Conservation (phyloP, 352 stramenopile species). For the Pythium aristosporum region DNA sequence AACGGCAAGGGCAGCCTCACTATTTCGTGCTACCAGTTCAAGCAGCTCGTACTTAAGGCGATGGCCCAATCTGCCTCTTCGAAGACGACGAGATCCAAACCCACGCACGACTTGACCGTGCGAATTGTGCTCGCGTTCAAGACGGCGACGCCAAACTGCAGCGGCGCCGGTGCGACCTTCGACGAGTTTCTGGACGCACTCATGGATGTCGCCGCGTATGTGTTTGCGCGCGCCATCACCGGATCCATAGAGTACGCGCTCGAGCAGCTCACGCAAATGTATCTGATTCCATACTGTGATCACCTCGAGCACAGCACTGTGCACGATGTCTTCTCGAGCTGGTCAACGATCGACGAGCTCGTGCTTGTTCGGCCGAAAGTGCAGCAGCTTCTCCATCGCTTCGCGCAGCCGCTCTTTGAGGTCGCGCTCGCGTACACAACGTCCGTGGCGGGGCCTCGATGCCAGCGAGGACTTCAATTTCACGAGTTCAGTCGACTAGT, state of each 20-base stretch:
- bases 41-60: conserved; percentile 47
- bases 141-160: conserved; percentile 25
- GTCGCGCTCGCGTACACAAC: conserved; percentile 49
- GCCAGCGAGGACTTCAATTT: conserved; percentile 40
- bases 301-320: conserved; percentile 11
- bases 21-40: conserved; percentile 71
- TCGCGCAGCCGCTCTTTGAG: conserved; percentile 40
- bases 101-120: conserved; percentile 41
- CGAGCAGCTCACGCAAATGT: conserved; percentile 33
- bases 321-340: conserved; percentile 25
- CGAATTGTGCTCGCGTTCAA: conserved; percentile 37
- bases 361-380: conserved; percentile 29
- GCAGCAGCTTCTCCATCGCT: conserved; percentile 35
- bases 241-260: conserved; percentile 37
- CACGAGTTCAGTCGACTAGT: conserved; percentile 55
- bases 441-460: conserved; percentile 33
- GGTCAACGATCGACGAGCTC: conserved; percentile 43
- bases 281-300: conserved; percentile 44
- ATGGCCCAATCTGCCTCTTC: conserved; percentile 4
- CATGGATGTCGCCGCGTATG: conserved; percentile 43
- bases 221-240: conserved; percentile 33
- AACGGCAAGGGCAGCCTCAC: conserved; percentile 34
- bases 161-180: conserved; percentile 38
- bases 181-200: conserved; percentile 63
- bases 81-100: conserved; percentile 27